Base-by-base conservation (phyloP, 2,329 filamentous ascomycete species). In the Raffaelea albimanens region DNA sequence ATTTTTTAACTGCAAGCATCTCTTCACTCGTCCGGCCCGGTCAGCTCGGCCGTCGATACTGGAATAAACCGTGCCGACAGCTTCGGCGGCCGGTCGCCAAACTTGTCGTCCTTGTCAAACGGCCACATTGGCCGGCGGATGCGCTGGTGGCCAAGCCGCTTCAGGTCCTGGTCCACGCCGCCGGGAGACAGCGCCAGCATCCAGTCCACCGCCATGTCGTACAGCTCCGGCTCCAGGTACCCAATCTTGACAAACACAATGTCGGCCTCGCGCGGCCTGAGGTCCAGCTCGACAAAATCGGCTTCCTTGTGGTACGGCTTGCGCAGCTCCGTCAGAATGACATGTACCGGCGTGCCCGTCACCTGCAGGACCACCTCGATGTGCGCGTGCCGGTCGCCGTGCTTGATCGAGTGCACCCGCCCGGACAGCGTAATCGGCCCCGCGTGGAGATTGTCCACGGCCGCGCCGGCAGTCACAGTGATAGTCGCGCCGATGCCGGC, bases 241-340 rank as follows among this genome's bases (percentile, higher is more conserved):
- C 73, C 73, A 40, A 77, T 77, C 57, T 77, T 76, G 21, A 76
- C 72, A 40, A 77, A 67, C 1, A 76, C 72, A 20, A 77, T 67
- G 51, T 73, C 70, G 1, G 67, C 66, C 4, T 62, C 53, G 2
- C 72, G 65, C 2, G 73, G 72, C 9, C 58, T 42, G 1, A 78
- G 65, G 40, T 67, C 49, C 0, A 77, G 63, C 3, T 70, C 68
- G 0, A 66, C 71, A 52, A 77, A 76, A 55, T 76, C 74, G 11
- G 58, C 63, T 53, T 76, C 72, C 42, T 67, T 65, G 51, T 77
- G 74, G 52, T 76, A 76, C 1, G 73, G 73, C 54, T 76, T 77
- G 44, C 72, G 69, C 2, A 70, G 58, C 50, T 73, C 65, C 0
- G 73, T 76, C 9, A 77, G 53, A 44, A 77, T 76, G 9, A 68